phyloP scores from a whole-genome alignment of 176 grass and related monocot genomes.

The Rhynchospora pubera region DNA sequence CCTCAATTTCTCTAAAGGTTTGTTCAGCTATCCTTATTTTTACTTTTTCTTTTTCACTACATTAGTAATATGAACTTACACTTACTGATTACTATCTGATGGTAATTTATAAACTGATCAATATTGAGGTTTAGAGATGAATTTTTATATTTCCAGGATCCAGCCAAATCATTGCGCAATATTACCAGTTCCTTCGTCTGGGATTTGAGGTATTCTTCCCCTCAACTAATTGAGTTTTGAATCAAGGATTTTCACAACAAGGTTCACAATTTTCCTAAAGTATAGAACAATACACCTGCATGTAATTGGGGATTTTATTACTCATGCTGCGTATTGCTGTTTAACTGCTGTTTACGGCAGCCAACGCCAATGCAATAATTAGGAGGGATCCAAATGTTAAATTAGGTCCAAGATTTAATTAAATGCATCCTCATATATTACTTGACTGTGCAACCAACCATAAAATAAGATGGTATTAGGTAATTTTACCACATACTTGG shows the following conservation, averaged over 20 bases:
- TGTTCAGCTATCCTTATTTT: neutral
- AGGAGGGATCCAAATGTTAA: neutral
- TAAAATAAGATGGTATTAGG: neutral
- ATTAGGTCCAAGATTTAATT: neutral
- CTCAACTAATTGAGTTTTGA: neutral
- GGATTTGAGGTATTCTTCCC: constrained; percentile 56
- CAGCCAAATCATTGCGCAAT: constrained; percentile 88
- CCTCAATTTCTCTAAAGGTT: constrained; percentile 97
- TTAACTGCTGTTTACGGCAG: neutral
- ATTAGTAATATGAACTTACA: neutral
- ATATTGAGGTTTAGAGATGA: neutral
- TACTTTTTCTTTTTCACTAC: neutral
- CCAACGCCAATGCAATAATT: neutral
- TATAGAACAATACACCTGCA: neutral
- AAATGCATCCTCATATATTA: neutral
- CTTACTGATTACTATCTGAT: neutral
- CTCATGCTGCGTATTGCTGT: neutral
- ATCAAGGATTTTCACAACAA: neutral
- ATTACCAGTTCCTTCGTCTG: constrained; percentile 80
- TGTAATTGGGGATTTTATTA: neutral
- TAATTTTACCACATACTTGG: neutral
- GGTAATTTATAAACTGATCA: neutral
- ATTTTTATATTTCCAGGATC: constrained; percentile 33
- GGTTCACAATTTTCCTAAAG: too few relatives aligned
- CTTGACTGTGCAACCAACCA: neutral